These are phyloP conservation scores for Neltuma alba DNA, from an alignment of 306 rosid genomes.

Conservation along the genomic window DNA sequence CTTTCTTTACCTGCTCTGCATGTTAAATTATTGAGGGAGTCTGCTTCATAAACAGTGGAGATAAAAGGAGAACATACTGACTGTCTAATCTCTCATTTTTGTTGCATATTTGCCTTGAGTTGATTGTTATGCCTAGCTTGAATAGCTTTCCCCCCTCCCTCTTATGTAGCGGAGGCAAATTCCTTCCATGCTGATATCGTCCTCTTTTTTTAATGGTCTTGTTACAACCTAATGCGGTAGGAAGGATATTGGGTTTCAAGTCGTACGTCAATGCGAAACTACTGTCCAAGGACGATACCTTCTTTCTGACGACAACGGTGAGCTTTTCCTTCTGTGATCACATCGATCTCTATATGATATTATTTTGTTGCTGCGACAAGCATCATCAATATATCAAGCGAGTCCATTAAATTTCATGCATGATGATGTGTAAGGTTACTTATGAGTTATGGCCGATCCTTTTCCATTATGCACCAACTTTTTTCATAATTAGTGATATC, in stretches of 20 bases:
- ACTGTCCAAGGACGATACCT: constrained; percentile 90
- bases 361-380: neutral
- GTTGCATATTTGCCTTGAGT: neutral
- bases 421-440: neutral
- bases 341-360: neutral
- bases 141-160: neutral
- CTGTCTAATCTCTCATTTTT: neutral
- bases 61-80: neutral
- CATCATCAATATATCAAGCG: neutral
- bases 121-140: neutral
- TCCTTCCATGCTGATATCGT: neutral
- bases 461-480: neutral
- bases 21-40: neutral
- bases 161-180: neutral
- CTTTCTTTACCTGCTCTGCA: neutral
- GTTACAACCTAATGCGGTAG: constrained; percentile 36
- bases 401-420: neutral
- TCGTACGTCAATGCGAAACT: constrained; percentile 51
- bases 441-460: neutral
- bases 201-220: neutral
- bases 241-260: constrained; percentile 63
- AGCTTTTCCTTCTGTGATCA: constrained; percentile 14
- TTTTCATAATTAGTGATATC: neutral
- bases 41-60: neutral
- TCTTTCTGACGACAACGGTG: constrained; percentile 80